Conservation (phyloP, 2,329 filamentous ascomycete genomes). For the Colletotrichum echinochloae region DNA sequence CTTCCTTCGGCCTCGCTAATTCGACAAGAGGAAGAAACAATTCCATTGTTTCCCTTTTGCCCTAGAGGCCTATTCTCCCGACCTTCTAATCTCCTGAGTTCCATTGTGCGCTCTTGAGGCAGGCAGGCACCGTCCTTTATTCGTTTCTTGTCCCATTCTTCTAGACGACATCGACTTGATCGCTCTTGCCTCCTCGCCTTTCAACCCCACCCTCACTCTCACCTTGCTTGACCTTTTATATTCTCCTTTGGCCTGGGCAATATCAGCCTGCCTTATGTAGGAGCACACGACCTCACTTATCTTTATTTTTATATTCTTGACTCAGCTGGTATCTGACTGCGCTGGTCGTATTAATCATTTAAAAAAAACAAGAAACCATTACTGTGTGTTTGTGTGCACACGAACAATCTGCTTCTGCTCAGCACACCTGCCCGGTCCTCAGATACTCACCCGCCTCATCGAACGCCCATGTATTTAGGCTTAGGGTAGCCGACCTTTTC, state of each 20-base stretch:
- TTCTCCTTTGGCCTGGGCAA: conserved; percentile 7
- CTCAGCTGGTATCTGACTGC: conserved; percentile 40
- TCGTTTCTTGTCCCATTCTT: conserved; percentile 26
- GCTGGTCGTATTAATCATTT: conserved; percentile 33
- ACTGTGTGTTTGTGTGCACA: background rate
- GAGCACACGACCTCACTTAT: conserved; percentile 18
- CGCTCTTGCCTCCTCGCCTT: conserved; percentile 20
- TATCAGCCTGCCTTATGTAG: conserved; percentile 11
- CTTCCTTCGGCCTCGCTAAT: conserved; percentile 21
- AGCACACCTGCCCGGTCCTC: conserved; percentile 1
- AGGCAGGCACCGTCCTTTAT: conserved; percentile 32
- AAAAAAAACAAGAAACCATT: conserved; percentile 1
- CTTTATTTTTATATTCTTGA: conserved; percentile 35
- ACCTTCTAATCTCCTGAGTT: conserved; percentile 28
- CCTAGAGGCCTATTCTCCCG: conserved; percentile 30
- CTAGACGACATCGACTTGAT: conserved; percentile 21
- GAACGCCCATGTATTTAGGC: conserved; percentile 12
- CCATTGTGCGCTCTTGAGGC: conserved; percentile 31
- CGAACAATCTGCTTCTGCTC: conserved; percentile 2
- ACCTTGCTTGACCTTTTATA: conserved; percentile 5
- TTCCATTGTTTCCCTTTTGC: conserved; percentile 36
- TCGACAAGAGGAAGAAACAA: conserved; percentile 35
- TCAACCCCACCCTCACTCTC: background rate
- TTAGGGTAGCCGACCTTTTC: conserved; percentile 3
- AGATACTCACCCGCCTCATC: background rate